Conservation (phyloP, 2,329 filamentous ascomycete genomes). For the Talaromyces sp. region DNA sequence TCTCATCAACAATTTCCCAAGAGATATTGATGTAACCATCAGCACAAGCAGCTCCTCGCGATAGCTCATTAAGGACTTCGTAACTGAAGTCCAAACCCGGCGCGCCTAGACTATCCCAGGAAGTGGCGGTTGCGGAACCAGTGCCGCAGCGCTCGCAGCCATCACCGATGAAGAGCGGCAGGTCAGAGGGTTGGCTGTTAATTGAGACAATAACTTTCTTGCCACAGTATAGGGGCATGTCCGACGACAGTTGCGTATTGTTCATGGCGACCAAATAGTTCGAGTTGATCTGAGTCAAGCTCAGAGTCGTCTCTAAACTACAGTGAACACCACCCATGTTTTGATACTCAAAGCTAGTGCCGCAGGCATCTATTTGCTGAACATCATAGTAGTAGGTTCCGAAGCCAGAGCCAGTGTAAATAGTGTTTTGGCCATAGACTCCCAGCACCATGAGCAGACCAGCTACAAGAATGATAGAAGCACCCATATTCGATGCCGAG, state of each 20-base stretch:
- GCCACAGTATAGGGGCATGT: constrained; percentile 18
- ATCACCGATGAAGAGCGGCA: constrained; percentile 19
- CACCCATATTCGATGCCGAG: background rate
- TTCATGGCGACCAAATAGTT: no score
- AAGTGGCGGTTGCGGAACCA: constrained; percentile 10
- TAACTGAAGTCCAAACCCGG: constrained; percentile 16
- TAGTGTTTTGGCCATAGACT: background rate
- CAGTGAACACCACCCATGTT: no score
- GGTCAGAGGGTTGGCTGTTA: constrained; percentile 17
- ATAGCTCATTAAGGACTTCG: constrained; percentile 10
- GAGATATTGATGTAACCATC: constrained; percentile 17
- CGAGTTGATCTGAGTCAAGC: no score
- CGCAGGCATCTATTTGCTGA: no score
- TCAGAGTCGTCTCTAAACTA: no score
- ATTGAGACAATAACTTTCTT: constrained; percentile 18
- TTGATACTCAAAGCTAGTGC: no score
- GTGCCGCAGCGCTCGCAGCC: constrained; percentile 18
- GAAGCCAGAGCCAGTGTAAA: constrained; percentile 12
- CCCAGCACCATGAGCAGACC: constrained; percentile 4
- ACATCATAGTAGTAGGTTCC: no score
- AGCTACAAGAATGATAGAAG: constrained; percentile 7
- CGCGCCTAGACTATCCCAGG: background rate
- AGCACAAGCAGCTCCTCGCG: constrained; percentile 13
- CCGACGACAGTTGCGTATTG: constrained; percentile 16
- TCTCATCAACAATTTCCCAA: constrained; percentile 20